phyloP scores from a whole-genome alignment of 108 stramenopile genomes.

The Skeletonema marinoi region DNA sequence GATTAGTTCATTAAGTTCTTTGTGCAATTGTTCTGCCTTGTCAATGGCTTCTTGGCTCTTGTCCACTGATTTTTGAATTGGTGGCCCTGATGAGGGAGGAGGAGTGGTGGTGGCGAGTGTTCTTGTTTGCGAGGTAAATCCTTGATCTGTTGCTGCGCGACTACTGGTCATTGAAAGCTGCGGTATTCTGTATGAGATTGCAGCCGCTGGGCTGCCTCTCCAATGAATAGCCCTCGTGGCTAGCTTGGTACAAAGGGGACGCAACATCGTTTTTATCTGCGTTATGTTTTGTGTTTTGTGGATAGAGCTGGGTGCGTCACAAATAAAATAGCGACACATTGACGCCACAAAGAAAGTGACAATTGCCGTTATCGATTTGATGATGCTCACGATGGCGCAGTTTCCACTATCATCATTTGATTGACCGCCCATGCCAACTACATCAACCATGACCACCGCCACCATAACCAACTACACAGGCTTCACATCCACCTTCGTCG shows the following conservation, averaged over 20 bases:
- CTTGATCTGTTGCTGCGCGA: not conserved
- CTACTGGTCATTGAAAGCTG: not conserved
- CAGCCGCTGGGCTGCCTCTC: not conserved
- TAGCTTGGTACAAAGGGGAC: not conserved
- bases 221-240: not conserved
- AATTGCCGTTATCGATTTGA: too few relatives aligned
- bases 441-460: not conserved
- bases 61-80: conserved; percentile 13
- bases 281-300: too few relatives aligned
- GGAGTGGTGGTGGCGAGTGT: not conserved
- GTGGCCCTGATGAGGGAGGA: not conserved
- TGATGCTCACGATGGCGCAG: too few relatives aligned
- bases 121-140: not conserved
- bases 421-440: not conserved
- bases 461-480: not conserved
- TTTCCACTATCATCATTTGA: not conserved
- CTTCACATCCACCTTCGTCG: conserved; percentile 21
- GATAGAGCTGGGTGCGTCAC: too few relatives aligned
- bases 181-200: not conserved
- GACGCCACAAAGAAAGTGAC: too few relatives aligned
- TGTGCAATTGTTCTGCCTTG: conserved; percentile 42
- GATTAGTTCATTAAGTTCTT: conserved; percentile 40
- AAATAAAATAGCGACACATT: too few relatives aligned
- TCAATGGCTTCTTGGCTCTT: conserved; percentile 28
- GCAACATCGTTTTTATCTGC: not conserved